Percentiles rank a stretch among this genome's conserved stretches.
Evolutionary conservation across 1,139 yeast species (phyloP).

Genomic region (Candida albicans): DNA sequence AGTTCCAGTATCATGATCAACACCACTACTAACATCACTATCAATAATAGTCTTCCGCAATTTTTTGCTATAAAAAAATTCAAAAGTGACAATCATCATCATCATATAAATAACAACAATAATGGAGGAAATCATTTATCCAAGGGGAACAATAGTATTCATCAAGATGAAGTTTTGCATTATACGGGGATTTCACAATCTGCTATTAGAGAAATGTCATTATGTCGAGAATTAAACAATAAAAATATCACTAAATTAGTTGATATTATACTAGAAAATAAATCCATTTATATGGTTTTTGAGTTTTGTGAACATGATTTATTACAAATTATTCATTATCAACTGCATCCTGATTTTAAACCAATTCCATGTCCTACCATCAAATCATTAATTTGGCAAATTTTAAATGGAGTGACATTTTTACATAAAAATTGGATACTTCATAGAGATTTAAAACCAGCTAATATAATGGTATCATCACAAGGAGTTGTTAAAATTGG

Average conservation of each 20-base stretch:
- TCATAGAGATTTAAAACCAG: constrained; percentile 95
- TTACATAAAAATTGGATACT: constrained; percentile 94
- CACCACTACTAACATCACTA: no score
- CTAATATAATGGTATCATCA: constrained; percentile 92
- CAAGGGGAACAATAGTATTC: constrained; percentile 34
- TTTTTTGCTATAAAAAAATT: constrained; percentile 90
- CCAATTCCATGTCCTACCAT: constrained; percentile 76
- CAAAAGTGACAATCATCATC: constrained; percentile 87
- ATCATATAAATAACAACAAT: constrained; percentile 31
- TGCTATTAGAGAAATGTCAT: constrained; percentile 94
- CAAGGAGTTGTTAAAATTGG: constrained; percentile 93
- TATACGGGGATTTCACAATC: constrained; percentile 96
- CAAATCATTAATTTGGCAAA: constrained; percentile 88
- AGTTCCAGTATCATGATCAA: neutral
- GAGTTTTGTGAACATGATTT: constrained; percentile 96
- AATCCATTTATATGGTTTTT: constrained; percentile 90
- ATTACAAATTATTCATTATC: constrained; percentile 88
- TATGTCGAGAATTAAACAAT: constrained; percentile 84
- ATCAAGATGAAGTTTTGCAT: constrained; percentile 76
- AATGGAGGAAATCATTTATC: constrained; percentile 13
- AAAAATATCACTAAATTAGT: constrained; percentile 75
- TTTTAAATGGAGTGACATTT: constrained; percentile 85
- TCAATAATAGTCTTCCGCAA: constrained; percentile 19
- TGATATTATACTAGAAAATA: constrained; percentile 86
- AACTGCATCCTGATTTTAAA: constrained; percentile 82